Conservation (phyloP, 176 grass and related monocot genomes). For the Zizania latifolia region DNA sequence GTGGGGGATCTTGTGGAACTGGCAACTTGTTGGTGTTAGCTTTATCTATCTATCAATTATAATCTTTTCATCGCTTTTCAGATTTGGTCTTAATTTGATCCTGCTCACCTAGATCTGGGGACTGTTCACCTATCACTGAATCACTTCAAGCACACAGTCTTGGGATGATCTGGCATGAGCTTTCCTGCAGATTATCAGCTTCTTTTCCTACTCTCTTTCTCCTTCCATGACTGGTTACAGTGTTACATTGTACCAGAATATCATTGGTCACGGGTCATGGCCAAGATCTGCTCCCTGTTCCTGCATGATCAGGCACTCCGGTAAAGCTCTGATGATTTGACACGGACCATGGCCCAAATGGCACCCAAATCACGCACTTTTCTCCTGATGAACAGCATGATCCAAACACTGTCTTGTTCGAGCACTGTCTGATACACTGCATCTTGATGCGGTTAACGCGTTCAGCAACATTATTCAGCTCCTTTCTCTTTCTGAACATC, state of each 20-base stretch:
- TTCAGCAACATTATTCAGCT: neutral
- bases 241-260: neutral
- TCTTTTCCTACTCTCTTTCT: neutral
- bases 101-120: neutral
- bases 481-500: neutral
- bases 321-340: neutral
- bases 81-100: slow-evolving; percentile 21
- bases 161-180: neutral
- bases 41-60: neutral
- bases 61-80: no score
- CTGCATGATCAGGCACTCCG: neutral
- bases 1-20: neutral
- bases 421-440: neutral
- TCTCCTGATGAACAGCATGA: neutral
- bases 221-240: neutral
- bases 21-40: neutral
- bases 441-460: neutral
- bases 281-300: neutral
- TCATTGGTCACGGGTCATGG: neutral
- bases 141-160: neutral
- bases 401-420: neutral
- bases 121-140: slow-evolving; percentile 9
- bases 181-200: neutral
- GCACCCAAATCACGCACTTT: neutral
- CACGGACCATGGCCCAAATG: neutral